Conservation (phyloP, 345 rosid genomes). For the Sisymbrium altissimum region DNA sequence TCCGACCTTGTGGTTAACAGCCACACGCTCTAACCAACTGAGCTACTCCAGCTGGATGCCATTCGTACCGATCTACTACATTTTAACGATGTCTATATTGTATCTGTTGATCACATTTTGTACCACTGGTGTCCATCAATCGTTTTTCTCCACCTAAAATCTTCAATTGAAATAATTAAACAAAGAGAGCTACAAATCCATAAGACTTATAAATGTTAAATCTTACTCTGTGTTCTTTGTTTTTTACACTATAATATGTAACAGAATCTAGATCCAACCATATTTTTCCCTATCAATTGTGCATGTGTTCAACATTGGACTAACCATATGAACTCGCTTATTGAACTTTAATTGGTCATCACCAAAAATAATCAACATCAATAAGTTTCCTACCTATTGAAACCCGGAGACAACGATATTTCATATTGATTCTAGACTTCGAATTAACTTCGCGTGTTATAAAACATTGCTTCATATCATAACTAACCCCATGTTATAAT, state of each 20-base stretch:
- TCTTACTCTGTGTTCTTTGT: not conserved
- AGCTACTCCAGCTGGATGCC: constrained; percentile 25
- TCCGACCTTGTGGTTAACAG: constrained; percentile 84
- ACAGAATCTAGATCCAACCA: not conserved
- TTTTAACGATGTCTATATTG: too few relatives aligned
- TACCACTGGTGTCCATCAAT: not conserved
- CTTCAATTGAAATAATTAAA: not conserved
- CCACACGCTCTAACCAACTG: constrained; percentile 87
- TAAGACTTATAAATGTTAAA: not conserved
- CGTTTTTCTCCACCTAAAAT: not conserved
- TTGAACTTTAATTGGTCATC: not conserved
- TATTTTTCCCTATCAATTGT: not conserved
- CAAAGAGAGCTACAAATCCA: not conserved
- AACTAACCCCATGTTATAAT: constrained; percentile 15
- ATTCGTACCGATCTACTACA: too few relatives aligned
- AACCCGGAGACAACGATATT: not conserved
- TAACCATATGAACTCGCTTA: not conserved
- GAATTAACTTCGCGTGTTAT: not conserved
- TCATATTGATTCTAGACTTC: not conserved
- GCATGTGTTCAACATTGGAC: not conserved
- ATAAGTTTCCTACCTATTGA: not conserved
- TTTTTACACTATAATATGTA: not conserved
- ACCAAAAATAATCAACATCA: not conserved
- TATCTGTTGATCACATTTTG: not conserved
- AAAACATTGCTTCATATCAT: not conserved